Percentiles rank a stretch among this genome's conserved stretches.
Evolutionary conservation across 140 eudicot species (phyloP).

Genomic region (Stevia rebaudiana): DNA sequence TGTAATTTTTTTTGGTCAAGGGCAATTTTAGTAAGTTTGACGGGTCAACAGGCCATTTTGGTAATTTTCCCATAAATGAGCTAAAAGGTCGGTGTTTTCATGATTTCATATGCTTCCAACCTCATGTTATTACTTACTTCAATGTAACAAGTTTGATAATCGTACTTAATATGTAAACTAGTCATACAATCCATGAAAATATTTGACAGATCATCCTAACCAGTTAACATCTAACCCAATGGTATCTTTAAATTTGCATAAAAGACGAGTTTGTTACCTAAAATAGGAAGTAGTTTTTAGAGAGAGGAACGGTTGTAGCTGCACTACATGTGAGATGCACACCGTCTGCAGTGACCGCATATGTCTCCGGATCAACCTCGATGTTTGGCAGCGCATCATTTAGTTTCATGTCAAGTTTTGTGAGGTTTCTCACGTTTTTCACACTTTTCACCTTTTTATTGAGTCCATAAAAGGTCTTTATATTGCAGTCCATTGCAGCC

Average conservation of each 20-base stretch:
- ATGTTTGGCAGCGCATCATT: slow-evolving; percentile 84
- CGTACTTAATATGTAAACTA: not conserved
- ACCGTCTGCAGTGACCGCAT: slow-evolving; percentile 70
- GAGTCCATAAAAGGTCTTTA: slow-evolving; percentile 58
- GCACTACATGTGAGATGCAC: slow-evolving; percentile 69
- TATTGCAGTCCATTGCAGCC: slow-evolving; percentile 67
- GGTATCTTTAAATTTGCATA: not conserved
- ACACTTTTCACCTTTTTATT: slow-evolving; percentile 78
- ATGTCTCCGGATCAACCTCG: slow-evolving; percentile 86
- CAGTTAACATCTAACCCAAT: too few relatives aligned
- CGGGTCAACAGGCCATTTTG: too few relatives aligned
- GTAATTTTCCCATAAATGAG: too few relatives aligned
- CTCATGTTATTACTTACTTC: too few relatives aligned
- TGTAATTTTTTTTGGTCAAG: too few relatives aligned
- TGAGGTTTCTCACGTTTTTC: slow-evolving; percentile 60
- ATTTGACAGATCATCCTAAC: too few relatives aligned
- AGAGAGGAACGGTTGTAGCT: slow-evolving; percentile 77
- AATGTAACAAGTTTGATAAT: not conserved
- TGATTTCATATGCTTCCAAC: slow-evolving; percentile 7
- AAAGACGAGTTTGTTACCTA: slow-evolving; percentile 22
- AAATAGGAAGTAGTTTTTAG: slow-evolving; percentile 81
- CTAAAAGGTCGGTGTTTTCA: too few relatives aligned
- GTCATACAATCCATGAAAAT: not conserved
- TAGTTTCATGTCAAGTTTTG: slow-evolving; percentile 90
- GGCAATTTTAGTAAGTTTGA: too few relatives aligned